Percentiles rank a stretch among this genome's conserved stretches.
Evolutionary conservation across 2,329 filamentous ascomycete species (phyloP).

Genomic region (Diaporthe sp.): DNA sequence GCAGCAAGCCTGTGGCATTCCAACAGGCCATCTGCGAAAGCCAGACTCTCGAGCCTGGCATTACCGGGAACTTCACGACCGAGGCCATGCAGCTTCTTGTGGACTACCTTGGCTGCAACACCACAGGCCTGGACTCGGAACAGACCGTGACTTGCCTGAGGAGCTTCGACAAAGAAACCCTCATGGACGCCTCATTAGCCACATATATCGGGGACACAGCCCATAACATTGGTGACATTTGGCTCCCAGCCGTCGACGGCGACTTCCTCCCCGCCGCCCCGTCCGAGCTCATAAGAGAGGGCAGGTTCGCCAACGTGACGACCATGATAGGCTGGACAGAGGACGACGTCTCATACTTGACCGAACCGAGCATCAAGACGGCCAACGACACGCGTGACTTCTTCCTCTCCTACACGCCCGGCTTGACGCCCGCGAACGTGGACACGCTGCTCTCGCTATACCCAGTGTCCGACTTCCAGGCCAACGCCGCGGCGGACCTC

Average conservation of each 20-base stretch:
- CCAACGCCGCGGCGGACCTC: slow-evolving; percentile 54
- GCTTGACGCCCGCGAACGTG: slow-evolving; percentile 52
- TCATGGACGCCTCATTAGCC: slow-evolving; percentile 59
- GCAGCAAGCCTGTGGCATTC: slow-evolving; percentile 58
- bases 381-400: slow-evolving; percentile 56
- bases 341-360: slow-evolving; percentile 61
- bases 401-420: slow-evolving; percentile 56
- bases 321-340: slow-evolving; percentile 61
- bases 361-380: slow-evolving; percentile 55
- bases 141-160: slow-evolving; percentile 64
- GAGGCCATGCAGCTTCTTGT: slow-evolving; percentile 61
- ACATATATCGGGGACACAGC: slow-evolving; percentile 57
- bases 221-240: slow-evolving; percentile 66
- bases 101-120: slow-evolving; percentile 59
- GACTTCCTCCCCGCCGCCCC: slow-evolving; percentile 63
- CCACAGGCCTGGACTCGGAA: slow-evolving; percentile 54
- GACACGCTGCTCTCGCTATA: slow-evolving; percentile 63
- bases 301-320: slow-evolving; percentile 57
- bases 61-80: slow-evolving; percentile 62
- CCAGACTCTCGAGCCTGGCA: slow-evolving; percentile 66
- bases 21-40: slow-evolving; percentile 61
- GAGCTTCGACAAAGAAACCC: slow-evolving; percentile 54
- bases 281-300: slow-evolving; percentile 55
- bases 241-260: slow-evolving; percentile 63
- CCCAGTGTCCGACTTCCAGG: slow-evolving; percentile 61